Percentiles rank a stretch among this genome's conserved stretches.
phyloP scores from a whole-genome alignment of 2,329 filamentous ascomycete genomes.

The Fusarium secorum region DNA sequence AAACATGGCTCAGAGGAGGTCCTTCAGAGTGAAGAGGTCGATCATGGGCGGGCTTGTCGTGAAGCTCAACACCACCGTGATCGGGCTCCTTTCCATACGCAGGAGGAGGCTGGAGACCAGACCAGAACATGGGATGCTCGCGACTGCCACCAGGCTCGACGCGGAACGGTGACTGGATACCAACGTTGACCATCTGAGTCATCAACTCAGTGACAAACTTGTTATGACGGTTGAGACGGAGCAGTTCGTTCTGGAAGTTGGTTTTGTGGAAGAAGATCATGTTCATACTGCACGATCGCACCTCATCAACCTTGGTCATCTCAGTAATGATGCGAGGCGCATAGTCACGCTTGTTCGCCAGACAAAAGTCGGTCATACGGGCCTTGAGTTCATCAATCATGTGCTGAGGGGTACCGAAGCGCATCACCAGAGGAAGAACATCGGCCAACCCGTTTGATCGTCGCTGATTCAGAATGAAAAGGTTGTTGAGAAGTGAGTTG shows the following conservation, averaged over 20 bases:
- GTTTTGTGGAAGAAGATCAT: slow-evolving; percentile 98
- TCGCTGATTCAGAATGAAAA: slow-evolving; percentile 95
- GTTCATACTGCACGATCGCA: slow-evolving; percentile 86
- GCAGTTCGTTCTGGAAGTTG: slow-evolving; percentile 93
- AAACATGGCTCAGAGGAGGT: slow-evolving; percentile 13
- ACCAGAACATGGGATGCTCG: slow-evolving; percentile 70
- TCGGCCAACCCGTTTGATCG: slow-evolving; percentile 89
- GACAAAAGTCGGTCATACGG: slow-evolving; percentile 83
- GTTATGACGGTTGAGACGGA: slow-evolving; percentile 89
- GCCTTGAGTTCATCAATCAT: slow-evolving; percentile 84
- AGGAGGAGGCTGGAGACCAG: slow-evolving; percentile 48
- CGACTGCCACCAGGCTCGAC: slow-evolving; percentile 72
- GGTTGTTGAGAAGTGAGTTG: slow-evolving; percentile 89
- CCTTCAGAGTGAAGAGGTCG: slow-evolving; percentile 19
- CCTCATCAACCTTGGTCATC: slow-evolving; percentile 79
- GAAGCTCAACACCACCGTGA: slow-evolving; percentile 12
- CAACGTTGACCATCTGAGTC: slow-evolving; percentile 81
- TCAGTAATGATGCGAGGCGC: slow-evolving; percentile 87
- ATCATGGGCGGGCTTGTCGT: slow-evolving; percentile 14
- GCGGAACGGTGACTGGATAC: slow-evolving; percentile 78
- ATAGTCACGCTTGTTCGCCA: slow-evolving; percentile 87
- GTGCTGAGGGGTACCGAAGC: slow-evolving; percentile 84
- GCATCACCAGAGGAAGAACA: slow-evolving; percentile 82
- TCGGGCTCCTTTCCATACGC: slow-evolving; percentile 45
- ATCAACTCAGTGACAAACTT: slow-evolving; percentile 94